Base-by-base conservation (phyloP, 2,329 filamentous ascomycete genomes). In the Aaosphaeria arxii region DNA sequence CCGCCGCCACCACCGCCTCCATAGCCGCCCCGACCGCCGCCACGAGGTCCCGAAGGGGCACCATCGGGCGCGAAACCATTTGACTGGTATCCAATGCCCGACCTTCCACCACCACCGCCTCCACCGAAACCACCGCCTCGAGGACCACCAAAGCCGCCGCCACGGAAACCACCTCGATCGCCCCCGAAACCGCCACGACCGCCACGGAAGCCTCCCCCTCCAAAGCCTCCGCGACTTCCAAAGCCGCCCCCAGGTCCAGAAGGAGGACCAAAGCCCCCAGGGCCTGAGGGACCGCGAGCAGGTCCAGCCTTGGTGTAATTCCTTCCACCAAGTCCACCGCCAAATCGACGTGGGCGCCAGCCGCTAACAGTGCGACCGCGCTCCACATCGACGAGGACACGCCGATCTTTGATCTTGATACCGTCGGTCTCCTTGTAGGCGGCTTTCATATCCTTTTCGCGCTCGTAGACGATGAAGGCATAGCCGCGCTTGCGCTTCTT, bases 361-460 rank as follows among this genome's bases (percentile, higher is more conserved):
- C 88, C 90, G 65, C 89, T 88, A 38, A 96, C 90, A 31, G 94
- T 97, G 59, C 94, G 87, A 58, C 94, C 94, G 65, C 94, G 86
- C 74, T 99, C 94, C 52, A 97, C 92, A 68, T 99, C 94, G 63
- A 97, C 91, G 67, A 96, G 84, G 64, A 97, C 89, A 62, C 87
- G 85, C 65, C 92, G 85, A 67, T 95, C 91, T 70, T 91, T 95
- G 75, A 99, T 96, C 59, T 87, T 86, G 65, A 96, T 88, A 57
- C 89, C 89, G 80, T 97, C 91, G 57, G 82, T 85, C 65, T 86
- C 83, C 66, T 87, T 95, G 78, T 96, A 85, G 73, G 94, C 94
- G 79, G 91, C 94, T 90, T 95, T 95, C 91, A 97, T 96, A 70
- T 97, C 94, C 74, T 92, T 91, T 75, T 97, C 94, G 71, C 89